These are phyloP conservation scores for Fusarium mexicanum DNA, from an alignment of 2,329 filamentous ascomycete species.

Conservation along the genomic window DNA sequence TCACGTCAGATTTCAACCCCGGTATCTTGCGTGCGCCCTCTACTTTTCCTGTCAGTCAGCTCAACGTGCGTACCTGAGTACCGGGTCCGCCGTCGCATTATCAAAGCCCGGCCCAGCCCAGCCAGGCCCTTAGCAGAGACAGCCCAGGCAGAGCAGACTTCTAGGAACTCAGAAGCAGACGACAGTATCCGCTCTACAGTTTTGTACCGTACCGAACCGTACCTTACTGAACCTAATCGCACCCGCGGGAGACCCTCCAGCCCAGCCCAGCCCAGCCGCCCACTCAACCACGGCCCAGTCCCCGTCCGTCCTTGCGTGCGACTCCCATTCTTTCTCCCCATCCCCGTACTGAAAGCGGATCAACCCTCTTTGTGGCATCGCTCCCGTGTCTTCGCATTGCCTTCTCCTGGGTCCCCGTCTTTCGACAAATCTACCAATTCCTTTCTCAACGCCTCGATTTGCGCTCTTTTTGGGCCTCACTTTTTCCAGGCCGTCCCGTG, in stretches of 20 bases:
- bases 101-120: conserved; percentile 2
- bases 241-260: conserved; percentile 36
- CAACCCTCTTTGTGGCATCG: conserved; percentile 36
- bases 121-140: conserved; percentile 8
- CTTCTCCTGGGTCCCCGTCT: conserved; percentile 35
- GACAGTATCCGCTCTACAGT: neutral
- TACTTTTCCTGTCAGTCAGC: conserved; percentile 11
- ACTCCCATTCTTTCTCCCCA: conserved; percentile 23
- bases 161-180: conserved; percentile 4
- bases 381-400: conserved; percentile 42
- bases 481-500: conserved; percentile 25
- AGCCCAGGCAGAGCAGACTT: neutral
- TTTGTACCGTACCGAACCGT: neutral
- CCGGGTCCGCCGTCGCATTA: conserved; percentile 34
- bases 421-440: conserved; percentile 35
- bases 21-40: conserved; percentile 24
- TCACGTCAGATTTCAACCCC: conserved; percentile 32
- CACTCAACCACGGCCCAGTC: conserved; percentile 27
- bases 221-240: conserved; percentile 32
- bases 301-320: conserved; percentile 28
- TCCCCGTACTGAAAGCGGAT: conserved; percentile 38
- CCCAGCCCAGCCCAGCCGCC: conserved; percentile 25
- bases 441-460: conserved; percentile 30
- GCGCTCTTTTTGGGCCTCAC: conserved; percentile 35
- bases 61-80: conserved; percentile 24